Evolutionary conservation across 208 protist species (phyloP).

Genomic region (Willaertia magna): DNA sequence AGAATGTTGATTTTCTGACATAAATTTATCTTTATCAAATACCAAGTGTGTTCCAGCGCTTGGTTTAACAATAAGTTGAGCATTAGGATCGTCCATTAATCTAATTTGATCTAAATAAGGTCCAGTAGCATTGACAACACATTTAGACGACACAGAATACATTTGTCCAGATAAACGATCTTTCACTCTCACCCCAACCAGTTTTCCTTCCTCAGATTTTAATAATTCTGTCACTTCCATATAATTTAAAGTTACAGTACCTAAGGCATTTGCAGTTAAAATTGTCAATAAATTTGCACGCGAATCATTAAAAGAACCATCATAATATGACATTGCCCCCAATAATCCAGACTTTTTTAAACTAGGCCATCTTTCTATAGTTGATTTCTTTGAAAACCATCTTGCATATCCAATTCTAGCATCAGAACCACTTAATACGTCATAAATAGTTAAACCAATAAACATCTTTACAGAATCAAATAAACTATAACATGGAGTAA

Average conservation of each 20-base stretch:
- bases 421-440: conserved; percentile 49
- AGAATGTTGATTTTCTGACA: background rate
- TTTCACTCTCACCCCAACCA: conserved; percentile 52
- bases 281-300: conserved; percentile 78
- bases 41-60: conserved; percentile 63
- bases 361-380: background rate
- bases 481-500: conserved; percentile 74
- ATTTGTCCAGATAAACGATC: conserved; percentile 54
- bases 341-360: conserved; percentile 43
- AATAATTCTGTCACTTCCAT: background rate
- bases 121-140: conserved; percentile 71
- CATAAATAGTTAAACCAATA: conserved; percentile 67
- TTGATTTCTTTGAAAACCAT: background rate
- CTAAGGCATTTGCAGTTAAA: conserved; percentile 70
- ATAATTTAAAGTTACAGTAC: conserved; percentile 82
- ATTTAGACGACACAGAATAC: conserved; percentile 58
- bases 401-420: background rate
- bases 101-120: conserved; percentile 62
- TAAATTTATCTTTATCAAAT: conserved; percentile 35
- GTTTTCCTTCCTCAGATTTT: conserved; percentile 21
- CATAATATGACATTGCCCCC: conserved; percentile 79
- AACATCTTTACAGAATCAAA: conserved; percentile 63
- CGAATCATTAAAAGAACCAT: conserved; percentile 88
- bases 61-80: conserved; percentile 44
- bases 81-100: conserved; percentile 46